Percentiles rank a stretch among this genome's conserved stretches.
These are phyloP conservation scores for Akanthomyces lecanii DNA, from an alignment of 2,329 filamentous ascomycete genomes.

Conservation along the genomic window DNA sequence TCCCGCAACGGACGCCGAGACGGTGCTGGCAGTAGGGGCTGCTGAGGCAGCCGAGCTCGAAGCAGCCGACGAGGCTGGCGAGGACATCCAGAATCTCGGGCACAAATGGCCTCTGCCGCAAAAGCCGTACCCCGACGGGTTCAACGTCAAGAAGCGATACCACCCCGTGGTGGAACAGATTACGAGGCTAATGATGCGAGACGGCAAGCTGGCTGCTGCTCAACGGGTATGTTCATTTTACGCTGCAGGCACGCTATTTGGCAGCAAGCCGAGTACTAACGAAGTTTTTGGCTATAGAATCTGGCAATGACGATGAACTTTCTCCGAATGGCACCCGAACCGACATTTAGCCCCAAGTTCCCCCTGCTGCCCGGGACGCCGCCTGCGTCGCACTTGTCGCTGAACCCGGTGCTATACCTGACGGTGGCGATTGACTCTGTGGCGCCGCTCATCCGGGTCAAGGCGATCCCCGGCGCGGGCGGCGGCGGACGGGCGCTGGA, in stretches of 20 bases:
- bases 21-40: slow-evolving; percentile 24
- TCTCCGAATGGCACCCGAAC: slow-evolving; percentile 79
- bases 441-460: slow-evolving; percentile 79
- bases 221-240: slow-evolving; percentile 62
- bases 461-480: slow-evolving; percentile 68
- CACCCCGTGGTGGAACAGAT: slow-evolving; percentile 81
- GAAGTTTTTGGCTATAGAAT: slow-evolving; percentile 50
- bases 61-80: background rate
- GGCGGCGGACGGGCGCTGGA: slow-evolving; percentile 84
- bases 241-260: background rate
- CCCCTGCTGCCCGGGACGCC: slow-evolving; percentile 74
- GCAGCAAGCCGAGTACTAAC: background rate
- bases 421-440: slow-evolving; percentile 89
- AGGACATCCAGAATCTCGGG: slow-evolving; percentile 41
- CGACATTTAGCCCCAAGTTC: slow-evolving; percentile 65
- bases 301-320: slow-evolving; percentile 78
- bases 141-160: slow-evolving; percentile 74
- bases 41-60: slow-evolving; percentile 18
- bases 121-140: slow-evolving; percentile 57
- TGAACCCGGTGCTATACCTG: slow-evolving; percentile 87
- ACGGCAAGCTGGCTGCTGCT: slow-evolving; percentile 87
- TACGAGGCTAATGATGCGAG: slow-evolving; percentile 83
- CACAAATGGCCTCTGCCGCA: slow-evolving; percentile 74
- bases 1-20: slow-evolving; percentile 30
- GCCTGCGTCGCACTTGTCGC: slow-evolving; percentile 72